Base-by-base conservation (phyloP, 495 filamentous ascomycete species). In the Staphylotrichum longicolle region DNA sequence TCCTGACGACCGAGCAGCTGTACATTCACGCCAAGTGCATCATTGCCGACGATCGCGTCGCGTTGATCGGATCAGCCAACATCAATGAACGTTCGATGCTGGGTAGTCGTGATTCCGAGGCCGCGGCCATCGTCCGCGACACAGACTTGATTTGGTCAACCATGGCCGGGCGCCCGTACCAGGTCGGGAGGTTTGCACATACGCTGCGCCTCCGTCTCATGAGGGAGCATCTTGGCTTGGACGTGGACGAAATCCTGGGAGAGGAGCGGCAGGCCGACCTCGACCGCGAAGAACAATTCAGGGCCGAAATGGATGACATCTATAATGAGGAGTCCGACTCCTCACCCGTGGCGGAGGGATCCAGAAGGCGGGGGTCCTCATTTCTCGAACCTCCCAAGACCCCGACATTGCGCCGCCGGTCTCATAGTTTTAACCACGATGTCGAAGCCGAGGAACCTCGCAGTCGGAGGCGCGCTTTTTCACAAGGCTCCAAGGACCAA, bases 11-110 rank as follows among this genome's bases (percentile, higher is more conserved):
- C 11, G 94, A 99, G 71, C 94, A 98, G 75, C 83, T 99, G 3
- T 99, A 99, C 66, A 98, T 99, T 50, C 94, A 99, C 66, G 94
- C 94, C 49, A 99, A 99, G 70, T 91, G 87, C 66, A 97, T 98
- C 84, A 83, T 99, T 59, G 94, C 96, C 4, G 94, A 99, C 73
- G 94, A 99, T 68, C 84, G 93, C 39, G 85, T 92, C 65, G 93
- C 87, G 30, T 88, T 99, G 58, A 99, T 99, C 68, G 94, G 94
- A 15, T 97, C 93, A 44, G 95, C 94, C 34, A 99, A 99, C 70
- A 99, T 99, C 78, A 99, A 99, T 68, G 94, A 99, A 71, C 88
- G 94, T 35, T 97, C 93, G 11, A 93, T 99, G 91, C 70, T 96
- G 27, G 94, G 94, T 41, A 85, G 83, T 15, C 82, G 95, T 63